Evolutionary conservation across 768 basidiomycete genomes (phyloP), one percentile per base, ranked within the genome.

Genomic region (Rickenella mellea): DNA sequence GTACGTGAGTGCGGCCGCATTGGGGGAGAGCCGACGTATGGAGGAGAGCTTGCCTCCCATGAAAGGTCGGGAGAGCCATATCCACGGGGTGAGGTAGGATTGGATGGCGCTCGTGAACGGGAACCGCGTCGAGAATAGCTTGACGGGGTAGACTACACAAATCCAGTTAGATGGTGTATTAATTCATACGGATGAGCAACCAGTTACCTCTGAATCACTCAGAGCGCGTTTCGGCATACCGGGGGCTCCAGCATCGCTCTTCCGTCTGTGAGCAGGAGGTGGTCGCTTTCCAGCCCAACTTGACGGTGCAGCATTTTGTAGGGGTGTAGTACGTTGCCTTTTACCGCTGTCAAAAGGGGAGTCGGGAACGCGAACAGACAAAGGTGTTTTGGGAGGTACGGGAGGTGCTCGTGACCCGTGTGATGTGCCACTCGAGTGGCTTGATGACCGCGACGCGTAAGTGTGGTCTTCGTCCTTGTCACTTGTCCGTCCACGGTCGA

Each of bases 121-220:
- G 68, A 57, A 3, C 65, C 59, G 31, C 66, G 65, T 20, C 63
- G 62, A 55, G 68, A 80, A 3, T 68, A 50, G 28, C 59, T 58
- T 14, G 73, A 64, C 53, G 68, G 58, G 35, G 68, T 57, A 39
- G 62, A 57, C 36, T 22, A 64, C 25, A 70, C 67, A 30, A n/a
- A 27, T 32, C 22, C 40, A 26, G 43, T 27, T 38, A 41, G 6
- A 36, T 44, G 7, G 40, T 42, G 27, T 41, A 32, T 20, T 22
- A 47, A 21, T 12, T 27, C 4, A 19, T 4, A 41, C 21, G 32
- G 7, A 24, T 21, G 19, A 24, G 3, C n/a, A 12, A 32, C 32
- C 21, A 50, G 73, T 39, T 31, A 85, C 86, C 69, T 90, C 87
- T 2, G 79, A 78, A 50, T 90, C 87, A 51, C 86, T 88, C 36